Base-by-base conservation (phyloP, 2,329 filamentous ascomycete species). In the Chaetomium strumarium region DNA sequence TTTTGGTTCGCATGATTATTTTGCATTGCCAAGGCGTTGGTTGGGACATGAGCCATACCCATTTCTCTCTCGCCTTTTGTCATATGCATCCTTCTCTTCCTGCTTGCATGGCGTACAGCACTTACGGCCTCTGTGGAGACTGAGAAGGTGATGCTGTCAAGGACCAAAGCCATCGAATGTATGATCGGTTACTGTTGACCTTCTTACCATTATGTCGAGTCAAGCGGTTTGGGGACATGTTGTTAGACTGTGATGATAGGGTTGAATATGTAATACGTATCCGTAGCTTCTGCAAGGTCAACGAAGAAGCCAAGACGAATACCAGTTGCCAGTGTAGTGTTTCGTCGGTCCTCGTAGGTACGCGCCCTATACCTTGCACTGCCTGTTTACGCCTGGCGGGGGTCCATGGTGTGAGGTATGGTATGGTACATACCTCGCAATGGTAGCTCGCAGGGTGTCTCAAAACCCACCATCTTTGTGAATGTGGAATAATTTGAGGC, bases 21-120 rank as follows among this genome's bases (percentile, higher is more conserved):
- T 39, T 54, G 48, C 49, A 46, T 55, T 55, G 44, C 29, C 45
- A 41, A 24, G 53, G 53, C 45, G 53, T 55, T 51, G 49, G 53
- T 49, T 37, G 41, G 45, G 29, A 41, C 9, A 16, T 30, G 39
- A 51, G 16, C 30, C 48, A 55, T 55, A 52, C 49, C 52, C 49
- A 17, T 34, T 12, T 20, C 12, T 41, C 40, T 48, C 24, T 14
- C 40, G 19, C 24, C 39, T 30, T 30, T 31, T 37, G 20, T 30
- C 38, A 19, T 41, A 20, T 40, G 17, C 38, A 11, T 9, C 16
- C 12, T 29, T 12, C 9, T 33, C 13, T 5, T 34, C 16, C 16
- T 43, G 12, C 16, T 14, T 38, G 33, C 13, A 19, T 37, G 20
- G 36, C 36, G 31, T 47, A n/a, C 24, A 5, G 16, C 45, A 9